These are phyloP conservation scores for Penicillium malachiteum DNA, from an alignment of 495 filamentous ascomycete species.

Conservation along the genomic window DNA sequence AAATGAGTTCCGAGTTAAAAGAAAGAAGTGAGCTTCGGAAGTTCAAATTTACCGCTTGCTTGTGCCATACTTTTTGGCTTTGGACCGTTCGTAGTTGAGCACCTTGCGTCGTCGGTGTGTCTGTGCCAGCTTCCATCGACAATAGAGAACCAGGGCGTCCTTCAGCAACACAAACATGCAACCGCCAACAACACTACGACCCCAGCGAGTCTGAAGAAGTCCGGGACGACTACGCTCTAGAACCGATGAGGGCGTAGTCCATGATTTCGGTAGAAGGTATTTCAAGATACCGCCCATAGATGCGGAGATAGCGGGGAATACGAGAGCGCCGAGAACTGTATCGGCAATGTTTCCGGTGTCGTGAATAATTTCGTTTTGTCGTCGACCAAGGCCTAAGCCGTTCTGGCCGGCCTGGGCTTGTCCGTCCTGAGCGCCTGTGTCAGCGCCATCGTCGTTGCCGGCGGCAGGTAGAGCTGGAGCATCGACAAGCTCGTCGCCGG, in stretches of 20 bases:
- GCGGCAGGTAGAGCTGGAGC: constrained; percentile 18
- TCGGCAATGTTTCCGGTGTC: constrained; percentile 54
- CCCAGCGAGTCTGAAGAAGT: constrained; percentile 73
- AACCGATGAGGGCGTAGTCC: constrained; percentile 50
- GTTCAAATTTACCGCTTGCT: constrained; percentile 14
- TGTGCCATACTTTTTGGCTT: constrained; percentile 32
- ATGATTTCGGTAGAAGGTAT: constrained; percentile 58
- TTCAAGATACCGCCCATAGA: constrained; percentile 69
- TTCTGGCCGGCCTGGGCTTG: constrained; percentile 29
- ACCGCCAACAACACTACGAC: constrained; percentile 74
- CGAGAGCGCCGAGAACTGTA: constrained; percentile 58
- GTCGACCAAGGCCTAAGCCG: constrained; percentile 33
- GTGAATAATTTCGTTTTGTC: constrained; percentile 48
- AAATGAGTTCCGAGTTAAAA: background rate
- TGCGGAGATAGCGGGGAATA: constrained; percentile 62
- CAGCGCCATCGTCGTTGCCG: constrained; percentile 20
- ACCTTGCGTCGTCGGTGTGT: constrained; percentile 65
- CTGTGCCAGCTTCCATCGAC: constrained; percentile 69
- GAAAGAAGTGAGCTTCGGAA: background rate
- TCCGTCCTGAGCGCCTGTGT: constrained; percentile 21
- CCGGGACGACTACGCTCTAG: constrained; percentile 48
- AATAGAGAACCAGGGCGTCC: constrained; percentile 72
- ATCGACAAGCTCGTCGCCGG: constrained; percentile 27
- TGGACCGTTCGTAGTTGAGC: constrained; percentile 56
- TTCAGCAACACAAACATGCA: constrained; percentile 77